Evolutionary conservation across 345 rosid genomes (phyloP), one percentile per base, ranked within the genome.

Genomic region (Eucalyptus paniculata): DNA sequence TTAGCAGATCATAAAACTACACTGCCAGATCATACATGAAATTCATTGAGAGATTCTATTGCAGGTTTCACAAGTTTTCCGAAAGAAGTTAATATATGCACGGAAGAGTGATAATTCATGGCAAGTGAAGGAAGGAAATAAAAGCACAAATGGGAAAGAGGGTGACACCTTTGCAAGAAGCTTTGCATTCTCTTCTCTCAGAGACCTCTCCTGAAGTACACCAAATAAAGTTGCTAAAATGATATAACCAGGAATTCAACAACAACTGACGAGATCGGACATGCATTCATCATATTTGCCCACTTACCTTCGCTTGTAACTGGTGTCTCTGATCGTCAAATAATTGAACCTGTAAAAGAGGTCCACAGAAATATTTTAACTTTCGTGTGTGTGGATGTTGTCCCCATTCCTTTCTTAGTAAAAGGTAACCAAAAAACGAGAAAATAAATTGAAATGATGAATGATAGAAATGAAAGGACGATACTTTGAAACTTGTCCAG

Each of bases 101-200:
- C 9, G 16, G 77, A 65, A 65, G 77, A 65, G 77, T n/a, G 77
- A n/a, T 65, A 32, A 65, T 65, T 3, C 77, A 65, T 65, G 77
- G 21, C 37, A 14, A n/a, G 19, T n/a, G n/a, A 65, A 65, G 77
- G 37, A n/a, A n/a, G 11, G 77, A 17, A 65, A 65, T 65, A 65
- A 65, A 65, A n/a, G 77, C 77, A 15, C 17, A n/a, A 19, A 65
- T n/a, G 37, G 18, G 77, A 65, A 30, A n/a, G 37, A 65, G 87
- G 87, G 42, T n/a, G 51, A 53, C 89, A 96, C 96, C 96, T 91
- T 90, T 58, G 47, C 50, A 15, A n/a, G 45, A 86, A 94, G 88
- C 77, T 86, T 92, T 82, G 92, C 91, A 88, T 95, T 93, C 86
- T 95, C 94, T 86, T 93, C 92, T 88, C 82, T 80, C 90, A 96